Conservation (phyloP, 768 basidiomycete species). For the Saitozyma sp. region DNA sequence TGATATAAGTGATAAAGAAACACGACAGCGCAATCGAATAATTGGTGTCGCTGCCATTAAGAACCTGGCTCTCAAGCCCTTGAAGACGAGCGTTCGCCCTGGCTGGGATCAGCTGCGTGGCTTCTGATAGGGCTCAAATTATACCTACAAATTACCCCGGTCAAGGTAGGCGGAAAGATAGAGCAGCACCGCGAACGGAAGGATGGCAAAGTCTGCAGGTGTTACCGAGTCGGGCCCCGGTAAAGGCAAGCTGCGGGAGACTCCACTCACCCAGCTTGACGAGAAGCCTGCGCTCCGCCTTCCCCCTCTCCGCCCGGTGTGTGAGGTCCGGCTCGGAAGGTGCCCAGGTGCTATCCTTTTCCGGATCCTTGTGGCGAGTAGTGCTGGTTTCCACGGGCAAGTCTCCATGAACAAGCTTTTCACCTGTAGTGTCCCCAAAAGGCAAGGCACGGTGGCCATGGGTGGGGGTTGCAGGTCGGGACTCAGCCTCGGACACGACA, state of each 20-base stretch:
- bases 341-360: background rate
- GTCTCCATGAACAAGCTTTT: too few species aligned
- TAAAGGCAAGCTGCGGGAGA: too few species aligned
- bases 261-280: conserved; percentile 40
- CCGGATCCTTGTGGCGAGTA: background rate
- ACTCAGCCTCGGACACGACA: too few species aligned
- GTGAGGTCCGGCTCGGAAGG: conserved; percentile 1
- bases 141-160: conserved; percentile 42
- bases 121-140: too few species aligned
- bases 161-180: conserved; percentile 53
- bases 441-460: too few species aligned
- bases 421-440: too few species aligned
- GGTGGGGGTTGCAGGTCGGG: too few species aligned
- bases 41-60: conserved; percentile 45
- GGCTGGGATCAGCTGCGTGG: background rate
- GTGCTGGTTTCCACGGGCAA: too few species aligned
- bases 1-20: conserved; percentile 52
- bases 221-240: too few species aligned
- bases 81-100: conserved; percentile 48
- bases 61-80: conserved; percentile 49
- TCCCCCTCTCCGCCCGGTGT: conserved; percentile 16
- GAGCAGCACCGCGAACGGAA: conserved; percentile 49
- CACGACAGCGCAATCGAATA: conserved; percentile 50
- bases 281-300: conserved; percentile 36
- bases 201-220: conserved; percentile 37